Base-by-base conservation (phyloP, 495 filamentous ascomycete genomes). In the Trichocladium uniseriatum region DNA sequence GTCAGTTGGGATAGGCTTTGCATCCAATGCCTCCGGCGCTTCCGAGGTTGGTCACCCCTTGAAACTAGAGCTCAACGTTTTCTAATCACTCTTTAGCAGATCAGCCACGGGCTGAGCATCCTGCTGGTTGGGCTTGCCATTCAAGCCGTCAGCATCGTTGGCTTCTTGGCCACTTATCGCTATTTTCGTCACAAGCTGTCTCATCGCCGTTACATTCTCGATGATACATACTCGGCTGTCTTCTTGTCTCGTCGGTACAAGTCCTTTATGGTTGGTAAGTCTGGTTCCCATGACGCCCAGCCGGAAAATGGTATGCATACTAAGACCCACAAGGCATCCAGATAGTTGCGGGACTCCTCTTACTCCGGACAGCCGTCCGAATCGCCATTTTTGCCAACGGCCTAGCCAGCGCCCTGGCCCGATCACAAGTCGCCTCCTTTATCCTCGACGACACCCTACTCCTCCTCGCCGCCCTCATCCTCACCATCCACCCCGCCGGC, bases 371-470 rank as follows among this genome's bases (percentile, higher is more conserved):
- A 8, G 49, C 59, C 16, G 65, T 64, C 27, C 60, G 69, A 24
- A 53, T 63, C 13, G 51, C 64, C 22, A 50, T 64, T n/a, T 57
- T 68, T 32, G 54, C 60, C n/a, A 43, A 39, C 34, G 63, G 62
- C 14, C 45, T 66, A 6, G 31, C 32, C 8, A 55, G 53, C 21
- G 7, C 44, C 28, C 52, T 68, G 0, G 56, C 61, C 16, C 54
- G 57, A 28, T 63, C 64, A n/a, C 54, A 60, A 35, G 21, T 49
- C 15, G 35, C 61, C 22, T 53, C 63, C 6, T 49, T 68, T 5
- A 35, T 70, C 32, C 57, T 73, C 22, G 67, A 75, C 51, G 70
- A 66, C 21, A 49, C 61, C 9, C 52, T 62, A 48, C 60, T 72
- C 24, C 54, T 71, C 8, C 35, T 72, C 6, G 58, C 62, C 4